These are phyloP conservation scores for Kurtzmaniella quercitrusa DNA, from an alignment of 1,139 yeast genomes.

Conservation along the genomic window DNA sequence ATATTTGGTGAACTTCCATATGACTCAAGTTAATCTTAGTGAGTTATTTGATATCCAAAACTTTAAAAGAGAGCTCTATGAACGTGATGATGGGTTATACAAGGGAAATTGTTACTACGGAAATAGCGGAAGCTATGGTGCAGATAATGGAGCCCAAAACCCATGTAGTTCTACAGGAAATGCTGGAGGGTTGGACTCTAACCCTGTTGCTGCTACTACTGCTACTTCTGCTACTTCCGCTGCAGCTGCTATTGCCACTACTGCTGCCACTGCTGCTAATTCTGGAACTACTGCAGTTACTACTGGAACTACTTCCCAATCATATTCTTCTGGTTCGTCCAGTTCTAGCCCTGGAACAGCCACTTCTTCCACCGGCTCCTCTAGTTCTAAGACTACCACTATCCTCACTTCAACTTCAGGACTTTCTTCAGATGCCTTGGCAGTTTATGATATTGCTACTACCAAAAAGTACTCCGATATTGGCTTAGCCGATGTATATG, in stretches of 20 bases:
- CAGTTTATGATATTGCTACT: conserved; percentile 9
- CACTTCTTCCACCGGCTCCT: background rate
- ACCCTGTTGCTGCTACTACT: background rate
- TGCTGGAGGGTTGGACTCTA: background rate
- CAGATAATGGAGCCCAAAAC: background rate
- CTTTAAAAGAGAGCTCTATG: conserved; percentile 9
- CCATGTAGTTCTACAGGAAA: background rate
- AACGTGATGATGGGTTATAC: conserved; percentile 2
- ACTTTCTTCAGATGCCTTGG: background rate
- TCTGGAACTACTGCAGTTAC: conserved; percentile 7
- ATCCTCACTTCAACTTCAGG: background rate
- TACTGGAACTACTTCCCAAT: conserved; percentile 2
- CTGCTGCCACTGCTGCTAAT: conserved; percentile 4
- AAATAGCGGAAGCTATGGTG: conserved; percentile 4
- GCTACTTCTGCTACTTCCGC: conserved; percentile 2
- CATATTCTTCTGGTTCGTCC: background rate
- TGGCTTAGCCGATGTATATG: conserved; percentile 60
- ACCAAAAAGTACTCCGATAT: conserved; percentile 22
- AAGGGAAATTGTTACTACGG: conserved; percentile 3
- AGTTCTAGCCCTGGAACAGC: background rate
- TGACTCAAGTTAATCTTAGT: conserved; percentile 29
- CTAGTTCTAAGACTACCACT: background rate
- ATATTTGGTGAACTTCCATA: conserved; percentile 36
- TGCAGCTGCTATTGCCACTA: background rate
- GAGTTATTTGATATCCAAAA: conserved; percentile 20